Evolutionary conservation across 1,284 basidiomycete genomes (phyloP), one percentile per base, ranked within the genome.

Genomic region (Cutaneotrichosporon cavernicola): DNA sequence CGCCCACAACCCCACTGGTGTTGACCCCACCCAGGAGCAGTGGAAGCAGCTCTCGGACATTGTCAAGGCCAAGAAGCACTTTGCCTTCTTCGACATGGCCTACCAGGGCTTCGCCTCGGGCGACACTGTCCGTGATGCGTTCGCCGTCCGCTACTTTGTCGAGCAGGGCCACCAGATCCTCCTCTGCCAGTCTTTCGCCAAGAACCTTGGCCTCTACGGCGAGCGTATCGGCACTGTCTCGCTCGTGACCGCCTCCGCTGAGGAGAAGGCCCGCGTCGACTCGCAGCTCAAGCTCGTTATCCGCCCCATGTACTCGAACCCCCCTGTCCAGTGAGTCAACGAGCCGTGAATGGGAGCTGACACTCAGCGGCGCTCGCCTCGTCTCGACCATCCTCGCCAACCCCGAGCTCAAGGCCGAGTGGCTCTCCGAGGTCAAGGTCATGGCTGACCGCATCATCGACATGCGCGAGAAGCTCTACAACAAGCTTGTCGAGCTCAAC

Each of bases 181-280:
- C 21, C 86, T 94, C 47, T 85, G 89, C 66, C 97, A 99, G 82
- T 95, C 91, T 58, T 99, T 98, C 80, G 97, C 97, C 61, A 99
- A 99, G 86, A 99, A 99, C 85, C 94, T 97, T 85, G 96, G 97
- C 61, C 85, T 99, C 52, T 99, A 99, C 80, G 97, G 95, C 70
- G 95, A 97, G 82, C 91, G 95, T 77, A 91, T 92, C 64, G 95
- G 95, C 31, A 90, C 91, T 38, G 92, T 99, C 86, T 94, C 92
- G 32, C 80, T 97, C 72, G 88, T 90, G 53, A 87, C 87, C 53
- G 80, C 82, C 62, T 87, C 86, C 70, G 83, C 87, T 58, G 90
- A 90, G 69, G 93, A 97, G 81, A 92, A 89, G 79, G 90, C 89
- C 55, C 88, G 93, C 58, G 87, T 96, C 56, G 88, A 92, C 80